Evolutionary conservation across 352 stramenopile genomes (phyloP).

Genomic region (Phytophthora idaei): DNA sequence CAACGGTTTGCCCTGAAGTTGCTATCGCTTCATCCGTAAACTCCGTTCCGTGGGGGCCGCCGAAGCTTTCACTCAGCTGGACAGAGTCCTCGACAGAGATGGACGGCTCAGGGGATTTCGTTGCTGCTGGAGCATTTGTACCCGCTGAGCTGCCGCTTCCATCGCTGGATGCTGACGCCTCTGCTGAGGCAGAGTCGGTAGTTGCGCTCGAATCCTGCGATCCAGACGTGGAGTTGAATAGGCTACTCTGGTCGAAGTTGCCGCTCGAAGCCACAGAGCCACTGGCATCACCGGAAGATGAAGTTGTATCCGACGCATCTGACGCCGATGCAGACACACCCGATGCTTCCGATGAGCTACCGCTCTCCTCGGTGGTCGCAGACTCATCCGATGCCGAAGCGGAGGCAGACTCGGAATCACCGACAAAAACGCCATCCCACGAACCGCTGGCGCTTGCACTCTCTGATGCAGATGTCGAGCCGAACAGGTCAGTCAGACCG

Average conservation of each 20-base stretch:
- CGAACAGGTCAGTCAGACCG: neutral
- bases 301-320: no score
- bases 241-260: neutral
- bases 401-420: neutral
- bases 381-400: constrained; percentile 2
- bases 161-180: neutral
- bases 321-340: neutral
- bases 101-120: neutral
- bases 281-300: constrained; percentile 3
- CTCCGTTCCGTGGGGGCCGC: constrained; percentile 14
- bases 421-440: neutral
- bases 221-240: neutral
- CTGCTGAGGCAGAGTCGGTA: neutral
- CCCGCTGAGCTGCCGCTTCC: neutral
- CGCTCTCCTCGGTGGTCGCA: constrained; percentile 1
- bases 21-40: constrained; percentile 9
- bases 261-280: neutral
- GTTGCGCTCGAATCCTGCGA: neutral
- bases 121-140: neutral
- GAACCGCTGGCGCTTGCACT: neutral
- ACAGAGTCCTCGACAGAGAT: constrained; percentile 16
- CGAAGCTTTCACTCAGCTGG: constrained; percentile 17
- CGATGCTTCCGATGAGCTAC: neutral
- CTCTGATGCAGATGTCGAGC: neutral
- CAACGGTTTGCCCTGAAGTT: constrained; percentile 17